Percentiles rank a stretch among this genome's conserved stretches.
phyloP scores from a whole-genome alignment of 306 rosid species.

The Morella rubra region DNA sequence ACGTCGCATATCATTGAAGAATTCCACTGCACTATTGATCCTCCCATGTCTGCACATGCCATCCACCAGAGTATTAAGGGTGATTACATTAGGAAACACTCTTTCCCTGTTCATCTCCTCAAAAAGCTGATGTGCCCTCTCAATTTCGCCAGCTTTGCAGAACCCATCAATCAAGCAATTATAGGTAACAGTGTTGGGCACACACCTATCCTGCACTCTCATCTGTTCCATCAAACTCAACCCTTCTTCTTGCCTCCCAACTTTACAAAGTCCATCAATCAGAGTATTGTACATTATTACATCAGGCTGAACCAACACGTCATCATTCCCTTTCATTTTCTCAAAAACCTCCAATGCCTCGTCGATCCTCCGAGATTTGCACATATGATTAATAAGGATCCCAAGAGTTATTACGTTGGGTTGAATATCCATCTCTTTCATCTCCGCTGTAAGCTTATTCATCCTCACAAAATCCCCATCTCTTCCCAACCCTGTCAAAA shows the following conservation, averaged over 20 bases:
- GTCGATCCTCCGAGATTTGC: conserved; percentile 72
- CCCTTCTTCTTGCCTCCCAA: conserved; percentile 81
- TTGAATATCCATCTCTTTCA: conserved; percentile 59
- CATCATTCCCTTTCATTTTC: conserved; percentile 39
- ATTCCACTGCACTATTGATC: conserved; percentile 53
- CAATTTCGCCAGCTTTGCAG: conserved; percentile 59
- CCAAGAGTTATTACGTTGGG: conserved; percentile 64
- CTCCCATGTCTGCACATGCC: conserved; percentile 71
- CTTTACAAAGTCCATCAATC: conserved; percentile 84
- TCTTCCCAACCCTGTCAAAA: conserved; percentile 60
- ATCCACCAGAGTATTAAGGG: conserved; percentile 64
- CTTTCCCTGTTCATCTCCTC: conserved; percentile 57
- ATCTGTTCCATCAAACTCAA: conserved; percentile 55
- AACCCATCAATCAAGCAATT: conserved; percentile 79
- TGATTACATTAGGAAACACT: conserved; percentile 54
- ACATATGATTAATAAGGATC: conserved; percentile 56
- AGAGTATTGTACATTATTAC: conserved; percentile 58
- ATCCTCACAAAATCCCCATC: conserved; percentile 45
- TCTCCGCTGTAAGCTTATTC: conserved; percentile 58
- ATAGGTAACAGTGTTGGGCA: conserved; percentile 57
- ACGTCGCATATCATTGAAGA: conserved; percentile 54
- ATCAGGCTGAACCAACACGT: conserved; percentile 51
- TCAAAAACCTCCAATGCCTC: conserved; percentile 61
- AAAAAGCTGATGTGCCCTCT: conserved; percentile 52
- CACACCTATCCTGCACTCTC: conserved; percentile 39